Evolutionary conservation across 257 asterid genomes (phyloP).

Genomic region (Ocimum tenuiflorum): DNA sequence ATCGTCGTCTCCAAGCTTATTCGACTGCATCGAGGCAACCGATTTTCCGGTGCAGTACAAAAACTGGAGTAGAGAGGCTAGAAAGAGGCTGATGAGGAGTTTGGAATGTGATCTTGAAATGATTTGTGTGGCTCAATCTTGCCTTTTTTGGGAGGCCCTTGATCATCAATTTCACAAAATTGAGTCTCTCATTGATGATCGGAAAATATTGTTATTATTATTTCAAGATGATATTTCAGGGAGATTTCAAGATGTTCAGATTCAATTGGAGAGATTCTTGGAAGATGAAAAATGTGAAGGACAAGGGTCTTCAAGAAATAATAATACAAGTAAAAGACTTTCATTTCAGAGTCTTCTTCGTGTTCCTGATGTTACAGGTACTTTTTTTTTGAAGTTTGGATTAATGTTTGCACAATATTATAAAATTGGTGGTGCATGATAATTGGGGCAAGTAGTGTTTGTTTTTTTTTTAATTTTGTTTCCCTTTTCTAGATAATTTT

Average conservation of each 20-base stretch:
- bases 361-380: slow-evolving; percentile 54
- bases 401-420: not conserved
- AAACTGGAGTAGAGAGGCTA: slow-evolving; percentile 19
- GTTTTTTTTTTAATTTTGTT: not conserved
- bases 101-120: slow-evolving; percentile 54
- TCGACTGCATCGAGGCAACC: not conserved
- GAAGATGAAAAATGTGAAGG: slow-evolving; percentile 40
- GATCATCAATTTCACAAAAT: slow-evolving; percentile 41
- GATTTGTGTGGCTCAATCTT: slow-evolving; percentile 48
- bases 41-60: not conserved
- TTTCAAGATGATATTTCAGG: slow-evolving; percentile 22
- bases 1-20: not conserved
- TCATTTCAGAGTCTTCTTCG: slow-evolving; percentile 40
- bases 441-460: not conserved
- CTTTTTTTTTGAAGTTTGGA: too few relatives aligned
- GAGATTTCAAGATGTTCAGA: slow-evolving; percentile 37
- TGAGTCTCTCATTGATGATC: slow-evolving; percentile 22
- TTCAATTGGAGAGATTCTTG: slow-evolving; percentile 44
- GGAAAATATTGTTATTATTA: not conserved
- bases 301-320: slow-evolving; percentile 15
- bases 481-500: not conserved
- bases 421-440: not conserved
- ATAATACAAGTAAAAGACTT: slow-evolving; percentile 31
- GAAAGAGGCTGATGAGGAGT: slow-evolving; percentile 33
- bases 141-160: slow-evolving; percentile 63